These are phyloP conservation scores for Colletotrichum tabaci DNA, from an alignment of 2,329 filamentous ascomycete species.

Conservation along the genomic window DNA sequence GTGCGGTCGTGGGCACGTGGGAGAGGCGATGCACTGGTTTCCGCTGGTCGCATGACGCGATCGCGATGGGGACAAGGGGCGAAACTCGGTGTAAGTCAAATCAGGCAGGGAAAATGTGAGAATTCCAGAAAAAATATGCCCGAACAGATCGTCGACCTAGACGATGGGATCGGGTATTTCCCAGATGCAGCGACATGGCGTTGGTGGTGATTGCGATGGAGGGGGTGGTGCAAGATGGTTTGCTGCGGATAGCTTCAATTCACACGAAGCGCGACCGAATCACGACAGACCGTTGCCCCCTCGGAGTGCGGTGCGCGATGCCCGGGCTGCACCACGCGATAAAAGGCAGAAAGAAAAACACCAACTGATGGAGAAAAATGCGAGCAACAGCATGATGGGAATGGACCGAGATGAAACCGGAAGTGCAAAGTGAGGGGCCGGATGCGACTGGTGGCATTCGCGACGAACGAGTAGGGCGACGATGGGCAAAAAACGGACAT, in stretches of 20 bases:
- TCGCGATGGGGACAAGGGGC: constrained; percentile 8
- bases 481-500: constrained; percentile 32
- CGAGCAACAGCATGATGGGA: constrained; percentile 1
- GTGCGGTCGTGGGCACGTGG: constrained; percentile 5
- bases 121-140: constrained; percentile 36
- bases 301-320: constrained; percentile 18
- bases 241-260: constrained; percentile 43
- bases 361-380: constrained; percentile 26
- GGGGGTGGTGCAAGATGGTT: constrained; percentile 37
- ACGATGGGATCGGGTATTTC: constrained; percentile 23
- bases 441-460: constrained; percentile 34
- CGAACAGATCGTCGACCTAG: constrained; percentile 28
- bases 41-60: constrained; percentile 33
- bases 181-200: constrained; percentile 10
- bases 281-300: constrained; percentile 6
- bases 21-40: neutral
- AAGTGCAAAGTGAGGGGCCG: constrained; percentile 13
- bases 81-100: constrained; percentile 42
- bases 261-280: constrained; percentile 15
- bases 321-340: constrained; percentile 4
- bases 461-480: constrained; percentile 27
- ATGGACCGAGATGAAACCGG: constrained; percentile 23
- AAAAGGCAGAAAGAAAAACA: constrained; percentile 5
- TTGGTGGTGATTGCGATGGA: constrained; percentile 19
- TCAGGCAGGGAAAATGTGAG: constrained; percentile 28